Evolutionary conservation across 345 rosid species (phyloP).

Genomic region (Brassica cretica): DNA sequence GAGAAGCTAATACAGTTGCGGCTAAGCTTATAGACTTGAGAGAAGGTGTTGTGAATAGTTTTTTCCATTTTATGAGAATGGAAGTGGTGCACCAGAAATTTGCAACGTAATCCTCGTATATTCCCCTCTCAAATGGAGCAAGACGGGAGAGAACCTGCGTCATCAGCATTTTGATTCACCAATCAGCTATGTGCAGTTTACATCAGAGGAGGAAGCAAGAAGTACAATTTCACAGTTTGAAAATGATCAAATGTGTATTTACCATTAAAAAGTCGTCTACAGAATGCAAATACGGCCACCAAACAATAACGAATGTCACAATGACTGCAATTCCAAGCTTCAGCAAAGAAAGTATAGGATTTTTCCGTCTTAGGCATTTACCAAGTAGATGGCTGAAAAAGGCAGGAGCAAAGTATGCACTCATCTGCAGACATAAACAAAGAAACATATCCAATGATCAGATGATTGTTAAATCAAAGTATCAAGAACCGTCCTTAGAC

Average conservation of each 20-base stretch:
- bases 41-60: slow-evolving; percentile 55
- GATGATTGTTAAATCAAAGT: not conserved
- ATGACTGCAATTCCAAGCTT: slow-evolving; percentile 71
- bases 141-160: slow-evolving; percentile 80
- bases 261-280: slow-evolving; percentile 63
- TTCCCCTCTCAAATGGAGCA: slow-evolving; percentile 96
- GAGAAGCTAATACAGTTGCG: slow-evolving; percentile 61
- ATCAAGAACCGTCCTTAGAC: not conserved
- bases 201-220: slow-evolving; percentile 19
- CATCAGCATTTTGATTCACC: slow-evolving; percentile 22
- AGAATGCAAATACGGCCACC: slow-evolving; percentile 90
- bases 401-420: slow-evolving; percentile 93
- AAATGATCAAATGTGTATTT: slow-evolving; percentile 25
- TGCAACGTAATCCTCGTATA: slow-evolving; percentile 96
- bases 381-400: slow-evolving; percentile 86
- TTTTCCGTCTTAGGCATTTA: slow-evolving; percentile 69
- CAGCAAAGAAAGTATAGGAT: slow-evolving; percentile 57
- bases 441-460: not conserved
- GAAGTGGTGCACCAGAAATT: slow-evolving; percentile 95
- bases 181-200: not conserved
- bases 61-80: slow-evolving; percentile 83
- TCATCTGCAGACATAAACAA: slow-evolving; percentile 59
- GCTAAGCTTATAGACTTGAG: slow-evolving; percentile 62
- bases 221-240: not conserved
- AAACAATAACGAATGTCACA: slow-evolving; percentile 71